These are phyloP conservation scores for Penicillium sp. DNA, from an alignment of 2,329 filamentous ascomycete species.

Conservation along the genomic window DNA sequence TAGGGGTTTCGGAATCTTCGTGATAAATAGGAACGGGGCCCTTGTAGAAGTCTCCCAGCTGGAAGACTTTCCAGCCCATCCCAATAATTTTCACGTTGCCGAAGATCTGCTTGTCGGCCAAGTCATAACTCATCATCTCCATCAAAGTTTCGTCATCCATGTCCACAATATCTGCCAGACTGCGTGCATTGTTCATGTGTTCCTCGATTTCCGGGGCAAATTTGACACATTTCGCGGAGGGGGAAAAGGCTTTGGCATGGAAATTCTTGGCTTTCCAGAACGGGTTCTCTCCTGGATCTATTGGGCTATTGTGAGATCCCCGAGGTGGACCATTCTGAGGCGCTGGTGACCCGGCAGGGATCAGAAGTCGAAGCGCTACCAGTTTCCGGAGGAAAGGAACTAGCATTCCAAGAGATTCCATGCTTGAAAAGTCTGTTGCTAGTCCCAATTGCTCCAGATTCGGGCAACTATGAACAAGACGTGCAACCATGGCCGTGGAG, in stretches of 20 bases:
- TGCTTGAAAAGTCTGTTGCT: slow-evolving; percentile 44
- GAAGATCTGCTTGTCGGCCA: slow-evolving; percentile 35
- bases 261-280: background rate
- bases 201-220: slow-evolving; percentile 9
- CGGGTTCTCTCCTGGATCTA: background rate
- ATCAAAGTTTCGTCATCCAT: slow-evolving; percentile 36
- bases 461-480: slow-evolving; percentile 55
- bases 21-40: slow-evolving; percentile 17
- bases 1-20: slow-evolving; percentile 12
- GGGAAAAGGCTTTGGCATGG: background rate
- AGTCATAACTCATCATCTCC: slow-evolving; percentile 30
- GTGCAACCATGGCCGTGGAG: slow-evolving; percentile 48
- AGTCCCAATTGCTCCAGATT: slow-evolving; percentile 61
- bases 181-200: slow-evolving; percentile 16
- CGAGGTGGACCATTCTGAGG: slow-evolving; percentile 5
- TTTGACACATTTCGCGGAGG: background rate
- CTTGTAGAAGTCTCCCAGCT: slow-evolving; percentile 39
- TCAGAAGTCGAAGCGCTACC: slow-evolving; percentile 41
- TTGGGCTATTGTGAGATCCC: background rate
- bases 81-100: slow-evolving; percentile 36
- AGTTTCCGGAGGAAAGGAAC: slow-evolving; percentile 44
- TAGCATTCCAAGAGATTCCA: slow-evolving; percentile 41
- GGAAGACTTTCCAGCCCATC: slow-evolving; percentile 41
- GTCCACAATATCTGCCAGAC: slow-evolving; percentile 37
- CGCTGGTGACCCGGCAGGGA: slow-evolving; percentile 29